Conservation (phyloP, 1,139 yeast species). For the Hansenula anomala region DNA sequence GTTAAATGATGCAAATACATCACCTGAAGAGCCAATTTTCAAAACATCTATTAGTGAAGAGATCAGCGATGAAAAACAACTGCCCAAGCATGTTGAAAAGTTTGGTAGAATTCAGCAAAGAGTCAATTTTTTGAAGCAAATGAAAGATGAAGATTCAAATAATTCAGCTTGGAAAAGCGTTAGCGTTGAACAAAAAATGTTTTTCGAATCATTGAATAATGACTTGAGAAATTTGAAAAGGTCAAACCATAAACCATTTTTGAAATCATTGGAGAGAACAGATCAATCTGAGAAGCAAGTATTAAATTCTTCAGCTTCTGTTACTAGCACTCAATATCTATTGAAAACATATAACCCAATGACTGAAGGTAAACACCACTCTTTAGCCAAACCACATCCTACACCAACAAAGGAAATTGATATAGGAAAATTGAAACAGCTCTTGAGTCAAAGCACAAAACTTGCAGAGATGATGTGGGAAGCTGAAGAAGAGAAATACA, state of each 20-base stretch:
- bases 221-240: conserved; percentile 17
- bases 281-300: background rate
- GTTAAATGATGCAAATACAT: background rate
- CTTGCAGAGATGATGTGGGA: conserved; percentile 1
- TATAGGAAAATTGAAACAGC: background rate
- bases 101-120: conserved; percentile 21
- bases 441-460: background rate
- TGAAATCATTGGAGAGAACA: conserved; percentile 6
- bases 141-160: conserved; percentile 10
- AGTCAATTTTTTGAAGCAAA: conserved; percentile 13
- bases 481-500: background rate
- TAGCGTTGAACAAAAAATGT: conserved; percentile 16
- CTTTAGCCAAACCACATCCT: background rate
- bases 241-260: conserved; percentile 15
- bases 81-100: background rate
- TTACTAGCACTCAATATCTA: background rate
- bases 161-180: background rate
- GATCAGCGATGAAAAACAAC: background rate
- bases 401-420: background rate
- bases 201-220: conserved; percentile 17
- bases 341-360: background rate
- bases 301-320: background rate
- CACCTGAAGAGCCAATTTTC: too few relatives aligned
- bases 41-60: too few relatives aligned
- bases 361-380: background rate